Evolutionary conservation across 1,139 yeast genomes (phyloP), one percentile per base, ranked within the genome.

Genomic region (Pichia sp.): DNA sequence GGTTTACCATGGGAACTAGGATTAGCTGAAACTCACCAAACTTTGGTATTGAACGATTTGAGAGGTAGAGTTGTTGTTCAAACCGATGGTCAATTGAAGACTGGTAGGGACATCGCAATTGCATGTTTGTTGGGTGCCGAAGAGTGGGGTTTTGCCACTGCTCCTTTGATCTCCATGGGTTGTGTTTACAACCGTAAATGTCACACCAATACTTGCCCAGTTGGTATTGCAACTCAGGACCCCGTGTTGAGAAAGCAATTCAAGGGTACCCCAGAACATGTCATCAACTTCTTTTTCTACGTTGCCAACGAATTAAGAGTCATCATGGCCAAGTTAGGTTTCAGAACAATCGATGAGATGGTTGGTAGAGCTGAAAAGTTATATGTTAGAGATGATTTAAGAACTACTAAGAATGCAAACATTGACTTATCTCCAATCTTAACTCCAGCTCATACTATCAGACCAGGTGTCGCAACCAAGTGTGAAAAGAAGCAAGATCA

Each of bases 1-100:
- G 98, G 98, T 73, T 80, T 93, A 64, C 98, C 99, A 52, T 93
- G 99, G 99, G 99, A 93, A 74, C 80, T 93, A 64, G 99, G 99
- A 69, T 81, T 93, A 63, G 98, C 98, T 55, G 99, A 93, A 76
- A 88, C 98, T 23, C 99, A 93, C 70, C 99, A 93, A 77, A 93
- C 99, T 43, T 79, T 93, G 68, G 99, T 93, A 8, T 80, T 93
- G 72, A 93, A 93, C 72, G 98, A 93, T 69, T 80, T 93, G 72
- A 84, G 99, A 78, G 97, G 97, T 50, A 82, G 97, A 68, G 97
- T 92, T 57, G 80, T 89, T 59, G 90, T 93, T 57, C 99, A 93
- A 75, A 90, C 98, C 34, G 99, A 93, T 72, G 99, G 99, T 70
- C 98, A 93, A 76, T 75, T 93, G 65, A 86, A 95, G 73, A 93